Percentiles rank a stretch among this genome's conserved stretches.
These are phyloP conservation scores for Marasmius oreades DNA, from an alignment of 1,284 basidiomycete species.

Conservation along the genomic window DNA sequence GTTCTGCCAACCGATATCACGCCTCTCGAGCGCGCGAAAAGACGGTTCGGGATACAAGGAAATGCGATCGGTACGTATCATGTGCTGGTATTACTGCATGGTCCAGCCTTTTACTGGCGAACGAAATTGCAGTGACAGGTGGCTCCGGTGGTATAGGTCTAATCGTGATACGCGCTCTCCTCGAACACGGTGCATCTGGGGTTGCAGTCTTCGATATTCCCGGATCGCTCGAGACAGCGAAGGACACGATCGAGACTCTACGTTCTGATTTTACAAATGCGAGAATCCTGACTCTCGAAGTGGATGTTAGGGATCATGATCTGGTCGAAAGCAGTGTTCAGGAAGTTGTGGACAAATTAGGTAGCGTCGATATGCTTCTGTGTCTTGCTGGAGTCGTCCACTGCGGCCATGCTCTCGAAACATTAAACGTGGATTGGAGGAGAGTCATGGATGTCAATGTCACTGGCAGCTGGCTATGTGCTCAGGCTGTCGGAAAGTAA, in stretches of 20 bases:
- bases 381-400: slow-evolving; percentile 41
- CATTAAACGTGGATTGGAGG: slow-evolving; percentile 30
- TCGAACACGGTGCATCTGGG: slow-evolving; percentile 39
- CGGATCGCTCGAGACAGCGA: slow-evolving; percentile 19
- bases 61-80: slow-evolving; percentile 35
- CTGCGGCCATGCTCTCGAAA: slow-evolving; percentile 27
- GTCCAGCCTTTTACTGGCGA: background rate
- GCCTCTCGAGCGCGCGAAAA: slow-evolving; percentile 26
- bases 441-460: slow-evolving; percentile 36
- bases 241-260: slow-evolving; percentile 24
- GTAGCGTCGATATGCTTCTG: slow-evolving; percentile 32
- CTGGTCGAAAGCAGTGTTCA: slow-evolving; percentile 26
- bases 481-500: slow-evolving; percentile 36
- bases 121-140: slow-evolving; percentile 34
- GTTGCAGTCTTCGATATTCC: slow-evolving; percentile 36
- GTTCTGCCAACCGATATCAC: slow-evolving; percentile 19
- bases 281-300: slow-evolving; percentile 29
- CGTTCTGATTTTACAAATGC: slow-evolving; percentile 30
- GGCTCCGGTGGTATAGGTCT: slow-evolving; percentile 37
- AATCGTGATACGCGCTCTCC: slow-evolving; percentile 31
- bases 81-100: no score
- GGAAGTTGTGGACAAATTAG: slow-evolving; percentile 26
- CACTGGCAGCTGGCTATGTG: slow-evolving; percentile 41
- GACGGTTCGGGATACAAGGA: slow-evolving; percentile 34
- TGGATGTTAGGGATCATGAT: slow-evolving; percentile 35